phyloP scores from a whole-genome alignment of 176 grass and related monocot genomes.

The Calamus simplicifolius region DNA sequence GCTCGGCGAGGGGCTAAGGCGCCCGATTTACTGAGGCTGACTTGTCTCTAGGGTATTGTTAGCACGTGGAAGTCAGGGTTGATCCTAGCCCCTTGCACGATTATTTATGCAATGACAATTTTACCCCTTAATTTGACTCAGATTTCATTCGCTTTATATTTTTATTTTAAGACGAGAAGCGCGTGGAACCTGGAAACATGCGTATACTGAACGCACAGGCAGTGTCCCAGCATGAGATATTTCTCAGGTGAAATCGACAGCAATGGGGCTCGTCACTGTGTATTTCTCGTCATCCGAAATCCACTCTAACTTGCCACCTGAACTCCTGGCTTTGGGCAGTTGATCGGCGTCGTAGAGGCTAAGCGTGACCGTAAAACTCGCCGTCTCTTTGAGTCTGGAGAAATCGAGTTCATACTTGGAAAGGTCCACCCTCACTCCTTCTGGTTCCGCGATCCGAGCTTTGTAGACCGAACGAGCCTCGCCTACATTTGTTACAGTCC shows the following conservation, averaged over 20 bases:
- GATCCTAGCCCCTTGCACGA: no score
- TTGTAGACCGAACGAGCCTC: conserved; percentile 22
- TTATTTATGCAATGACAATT: no score
- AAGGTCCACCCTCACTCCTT: conserved; percentile 16
- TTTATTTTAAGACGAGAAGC: no score
- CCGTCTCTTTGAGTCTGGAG: conserved; percentile 16
- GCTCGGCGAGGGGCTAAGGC: no score
- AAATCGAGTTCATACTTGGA: conserved; percentile 29
- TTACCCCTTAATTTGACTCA: no score
- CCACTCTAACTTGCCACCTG: conserved; percentile 26
- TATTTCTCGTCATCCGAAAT: conserved; percentile 12
- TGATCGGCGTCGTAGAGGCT: not conserved
- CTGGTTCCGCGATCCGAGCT: conserved; percentile 8
- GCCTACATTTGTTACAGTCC: conserved; percentile 41
- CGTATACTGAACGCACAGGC: no score
- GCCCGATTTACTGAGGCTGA: no score
- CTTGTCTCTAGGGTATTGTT: no score
- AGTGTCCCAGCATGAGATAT: no score
- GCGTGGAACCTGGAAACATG: no score
- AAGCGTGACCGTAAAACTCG: conserved; percentile 30
- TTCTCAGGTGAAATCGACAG: conserved; percentile 7
- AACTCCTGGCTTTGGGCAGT: not conserved
- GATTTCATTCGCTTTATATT: no score
- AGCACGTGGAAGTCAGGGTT: no score
- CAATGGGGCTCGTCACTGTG: conserved; percentile 35